These are phyloP conservation scores for Sanchytrium tribonematis DNA, from an alignment of 371 early-diverging fungal species.

Conservation along the genomic window DNA sequence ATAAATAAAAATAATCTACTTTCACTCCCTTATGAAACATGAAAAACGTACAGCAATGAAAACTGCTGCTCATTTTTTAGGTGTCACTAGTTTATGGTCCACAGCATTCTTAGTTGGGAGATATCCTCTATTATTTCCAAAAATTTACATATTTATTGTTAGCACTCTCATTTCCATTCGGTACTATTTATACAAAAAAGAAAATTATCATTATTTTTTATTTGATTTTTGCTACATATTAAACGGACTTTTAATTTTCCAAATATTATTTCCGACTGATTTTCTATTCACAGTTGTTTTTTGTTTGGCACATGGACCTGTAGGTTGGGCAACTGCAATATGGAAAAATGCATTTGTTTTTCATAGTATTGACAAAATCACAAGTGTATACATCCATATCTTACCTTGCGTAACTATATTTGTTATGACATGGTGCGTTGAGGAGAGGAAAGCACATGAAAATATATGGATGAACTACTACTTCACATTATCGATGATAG, in stretches of 20 bases:
- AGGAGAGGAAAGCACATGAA: neutral
- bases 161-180: slow-evolving; percentile 21
- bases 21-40: too few relatives aligned
- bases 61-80: slow-evolving; percentile 13
- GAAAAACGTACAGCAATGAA: too few relatives aligned
- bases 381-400: slow-evolving; percentile 36
- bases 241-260: slow-evolving; percentile 23
- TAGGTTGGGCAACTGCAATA: slow-evolving; percentile 35
- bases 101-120: slow-evolving; percentile 25
- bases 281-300: slow-evolving; percentile 23
- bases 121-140: slow-evolving; percentile 26
- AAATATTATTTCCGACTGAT: slow-evolving; percentile 22
- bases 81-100: slow-evolving; percentile 34
- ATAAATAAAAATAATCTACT: too few relatives aligned
- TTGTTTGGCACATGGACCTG: slow-evolving; percentile 32
- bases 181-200: slow-evolving; percentile 25
- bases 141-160: slow-evolving; percentile 23
- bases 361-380: slow-evolving; percentile 39
- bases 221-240: slow-evolving; percentile 38
- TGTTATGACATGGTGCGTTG: slow-evolving; percentile 22
- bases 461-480: too few relatives aligned
- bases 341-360: slow-evolving; percentile 37
- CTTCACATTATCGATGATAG: neutral
- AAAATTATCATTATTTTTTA: slow-evolving; percentile 33
- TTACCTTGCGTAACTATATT: slow-evolving; percentile 31